These are phyloP conservation scores for Fusarium nematophilum DNA, from an alignment of 2,329 filamentous ascomycete genomes.

Conservation along the genomic window DNA sequence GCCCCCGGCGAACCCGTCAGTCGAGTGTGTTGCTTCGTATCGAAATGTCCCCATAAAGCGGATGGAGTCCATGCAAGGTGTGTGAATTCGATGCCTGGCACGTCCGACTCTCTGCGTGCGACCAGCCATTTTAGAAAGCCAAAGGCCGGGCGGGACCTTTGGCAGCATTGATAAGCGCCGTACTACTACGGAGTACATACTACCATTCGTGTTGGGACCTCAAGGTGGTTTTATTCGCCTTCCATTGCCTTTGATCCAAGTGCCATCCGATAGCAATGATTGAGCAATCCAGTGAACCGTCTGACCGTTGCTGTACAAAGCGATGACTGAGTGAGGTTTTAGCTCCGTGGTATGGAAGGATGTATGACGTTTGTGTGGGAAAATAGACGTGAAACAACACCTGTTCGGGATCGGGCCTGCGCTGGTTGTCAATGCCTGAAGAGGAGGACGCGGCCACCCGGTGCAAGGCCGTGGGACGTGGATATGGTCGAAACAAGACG, in stretches of 20 bases:
- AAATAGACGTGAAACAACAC: conserved; percentile 18
- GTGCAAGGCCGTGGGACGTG: conserved; percentile 11
- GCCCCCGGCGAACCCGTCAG: conserved; percentile 12
- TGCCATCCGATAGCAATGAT: conserved; percentile 6
- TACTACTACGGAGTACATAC: no score
- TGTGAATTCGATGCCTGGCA: conserved; percentile 17
- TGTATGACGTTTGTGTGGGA: conserved; percentile 29
- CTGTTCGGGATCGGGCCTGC: conserved; percentile 4
- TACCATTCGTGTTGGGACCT: conserved; percentile 9
- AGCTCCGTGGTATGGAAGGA: conserved; percentile 15
- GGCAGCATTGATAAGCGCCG: conserved; percentile 10
- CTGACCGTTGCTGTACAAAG: conserved; percentile 3
- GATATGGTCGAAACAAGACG: conserved; percentile 34
- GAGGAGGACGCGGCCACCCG: background rate
- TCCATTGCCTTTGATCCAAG: conserved; percentile 13
- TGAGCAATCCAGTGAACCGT: no score
- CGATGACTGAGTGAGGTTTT: conserved; percentile 3
- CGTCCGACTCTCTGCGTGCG: conserved; percentile 15
- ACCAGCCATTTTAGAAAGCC: conserved; percentile 4
- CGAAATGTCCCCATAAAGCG: conserved; percentile 12
- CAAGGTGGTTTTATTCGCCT: conserved; percentile 18
- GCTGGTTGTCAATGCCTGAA: conserved; percentile 19
- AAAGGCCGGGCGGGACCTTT: conserved; percentile 4
- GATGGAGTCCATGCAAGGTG: conserved; percentile 13
- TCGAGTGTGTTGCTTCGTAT: conserved; percentile 19